phyloP scores from a whole-genome alignment of 352 stramenopile species.

The Pythium myriotylum region DNA sequence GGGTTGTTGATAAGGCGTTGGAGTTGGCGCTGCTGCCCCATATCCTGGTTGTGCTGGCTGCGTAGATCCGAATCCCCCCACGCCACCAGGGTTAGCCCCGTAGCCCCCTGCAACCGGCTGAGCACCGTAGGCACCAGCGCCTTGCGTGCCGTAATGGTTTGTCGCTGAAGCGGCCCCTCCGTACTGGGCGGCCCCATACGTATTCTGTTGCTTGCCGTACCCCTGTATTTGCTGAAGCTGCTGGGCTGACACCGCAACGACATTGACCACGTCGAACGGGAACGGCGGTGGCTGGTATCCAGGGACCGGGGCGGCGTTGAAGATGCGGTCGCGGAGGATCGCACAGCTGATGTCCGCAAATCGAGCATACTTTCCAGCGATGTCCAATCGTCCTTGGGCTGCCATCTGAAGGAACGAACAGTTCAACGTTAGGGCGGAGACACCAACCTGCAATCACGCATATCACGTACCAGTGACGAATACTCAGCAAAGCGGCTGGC shows the following conservation, averaged over 20 bases:
- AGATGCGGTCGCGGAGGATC: slow-evolving; percentile 88
- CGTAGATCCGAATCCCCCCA: slow-evolving; percentile 5
- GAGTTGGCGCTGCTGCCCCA: slow-evolving; percentile 24
- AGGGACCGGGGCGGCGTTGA: slow-evolving; percentile 73
- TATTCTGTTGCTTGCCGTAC: slow-evolving; percentile 35
- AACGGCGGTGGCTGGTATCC: slow-evolving; percentile 83
- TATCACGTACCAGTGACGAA: slow-evolving; percentile 64
- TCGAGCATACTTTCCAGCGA: slow-evolving; percentile 93
- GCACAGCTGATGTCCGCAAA: slow-evolving; percentile 74
- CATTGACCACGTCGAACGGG: slow-evolving; percentile 81
- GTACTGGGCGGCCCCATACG: slow-evolving; percentile 14
- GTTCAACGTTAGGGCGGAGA: not conserved
- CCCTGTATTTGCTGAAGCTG: slow-evolving; percentile 56
- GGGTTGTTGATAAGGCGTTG: slow-evolving; percentile 37
- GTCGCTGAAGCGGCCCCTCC: slow-evolving; percentile 28
- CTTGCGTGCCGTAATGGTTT: slow-evolving; percentile 49
- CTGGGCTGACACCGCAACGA: slow-evolving; percentile 60
- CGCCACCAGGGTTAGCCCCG: slow-evolving; percentile 11
- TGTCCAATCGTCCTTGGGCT: slow-evolving; percentile 91
- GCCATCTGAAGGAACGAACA: slow-evolving; percentile 65
- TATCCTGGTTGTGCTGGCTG: slow-evolving; percentile 39
- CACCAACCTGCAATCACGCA: not conserved
- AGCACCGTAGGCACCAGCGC: slow-evolving; percentile 23
- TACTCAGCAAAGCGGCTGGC: slow-evolving; percentile 93
- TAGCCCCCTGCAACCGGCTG: slow-evolving; percentile 31